Evolutionary conservation across 805 yeast species (phyloP).

Genomic region (Candida multigemmis): DNA sequence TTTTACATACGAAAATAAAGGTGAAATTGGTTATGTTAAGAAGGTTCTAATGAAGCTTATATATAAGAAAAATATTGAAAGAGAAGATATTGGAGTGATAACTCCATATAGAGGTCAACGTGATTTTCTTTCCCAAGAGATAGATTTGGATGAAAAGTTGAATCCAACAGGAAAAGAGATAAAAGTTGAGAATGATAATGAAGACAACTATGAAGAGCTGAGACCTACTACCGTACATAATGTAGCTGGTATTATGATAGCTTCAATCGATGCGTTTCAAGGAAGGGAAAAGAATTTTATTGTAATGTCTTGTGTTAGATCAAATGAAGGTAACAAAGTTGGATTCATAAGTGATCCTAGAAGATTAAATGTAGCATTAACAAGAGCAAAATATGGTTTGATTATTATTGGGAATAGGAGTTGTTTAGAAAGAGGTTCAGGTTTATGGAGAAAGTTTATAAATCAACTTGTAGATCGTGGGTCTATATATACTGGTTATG

Average conservation of each 20-base stretch:
- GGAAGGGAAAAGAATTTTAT: constrained; percentile 49
- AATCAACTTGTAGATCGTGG: constrained; percentile 24
- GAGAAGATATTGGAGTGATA: constrained; percentile 51
- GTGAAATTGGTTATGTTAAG: constrained; percentile 42
- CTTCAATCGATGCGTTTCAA: constrained; percentile 59
- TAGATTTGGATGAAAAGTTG: constrained; percentile 42
- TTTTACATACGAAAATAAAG: constrained; percentile 47
- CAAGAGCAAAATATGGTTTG: constrained; percentile 80
- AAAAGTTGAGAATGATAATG: constrained; percentile 49
- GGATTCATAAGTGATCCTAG: constrained; percentile 83
- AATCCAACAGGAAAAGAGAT: constrained; percentile 45
- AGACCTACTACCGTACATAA: constrained; percentile 40
- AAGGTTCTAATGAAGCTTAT: constrained; percentile 41
- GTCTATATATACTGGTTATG: too few species aligned
- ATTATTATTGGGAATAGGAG: constrained; percentile 31
- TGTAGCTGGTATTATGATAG: constrained; percentile 36
- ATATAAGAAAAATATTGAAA: constrained; percentile 41
- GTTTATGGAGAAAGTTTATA: constrained; percentile 45
- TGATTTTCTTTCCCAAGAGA: constrained; percentile 43
- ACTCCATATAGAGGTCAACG: constrained; percentile 73
- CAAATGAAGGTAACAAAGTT: constrained; percentile 63
- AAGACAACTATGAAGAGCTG: constrained; percentile 40
- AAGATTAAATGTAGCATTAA: constrained; percentile 81
- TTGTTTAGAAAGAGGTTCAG: constrained; percentile 41
- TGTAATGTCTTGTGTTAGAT: constrained; percentile 46